Percentiles rank a stretch among this genome's conserved stretches.
These are phyloP conservation scores for Solanum arcanum DNA, from an alignment of 257 asterid genomes.

Conservation along the genomic window DNA sequence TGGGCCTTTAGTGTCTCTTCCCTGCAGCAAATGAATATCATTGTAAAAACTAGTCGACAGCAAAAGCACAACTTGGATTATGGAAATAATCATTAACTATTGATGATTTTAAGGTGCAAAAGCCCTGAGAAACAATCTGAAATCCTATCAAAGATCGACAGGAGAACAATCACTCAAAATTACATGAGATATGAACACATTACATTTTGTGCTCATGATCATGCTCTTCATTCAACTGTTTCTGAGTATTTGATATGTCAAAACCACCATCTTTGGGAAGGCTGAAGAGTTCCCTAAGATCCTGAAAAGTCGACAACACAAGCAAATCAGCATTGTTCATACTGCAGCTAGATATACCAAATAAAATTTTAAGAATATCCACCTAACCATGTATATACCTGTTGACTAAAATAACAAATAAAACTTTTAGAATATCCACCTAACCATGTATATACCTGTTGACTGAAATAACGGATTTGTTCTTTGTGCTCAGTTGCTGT, in stretches of 20 bases:
- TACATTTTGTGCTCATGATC: slow-evolving; percentile 75
- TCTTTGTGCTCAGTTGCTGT: slow-evolving; percentile 95
- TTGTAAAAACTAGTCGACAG: background rate
- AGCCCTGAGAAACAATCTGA: background rate
- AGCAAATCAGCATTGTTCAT: background rate
- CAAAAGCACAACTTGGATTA: background rate
- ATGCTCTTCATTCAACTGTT: slow-evolving; percentile 86
- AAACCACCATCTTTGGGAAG: slow-evolving; percentile 86
- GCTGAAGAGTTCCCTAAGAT: slow-evolving; percentile 69
- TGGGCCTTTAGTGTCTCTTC: slow-evolving; percentile 55
- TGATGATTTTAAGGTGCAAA: background rate
- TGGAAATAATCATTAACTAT: background rate
- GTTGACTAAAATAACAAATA: slow-evolving; percentile 70
- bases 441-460: slow-evolving; percentile 37
- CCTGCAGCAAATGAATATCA: slow-evolving; percentile 29
- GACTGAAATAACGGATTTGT: slow-evolving; percentile 85
- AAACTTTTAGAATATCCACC: background rate
- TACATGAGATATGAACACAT: background rate
- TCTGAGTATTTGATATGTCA: slow-evolving; percentile 75
- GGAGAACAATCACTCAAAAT: background rate
- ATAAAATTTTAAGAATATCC: background rate
- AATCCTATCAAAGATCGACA: background rate
- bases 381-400: slow-evolving; percentile 20
- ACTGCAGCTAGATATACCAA: background rate
- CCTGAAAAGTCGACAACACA: slow-evolving; percentile 33